Base-by-base conservation (phyloP, 1,284 basidiomycete genomes). In the Melampsora americana region DNA sequence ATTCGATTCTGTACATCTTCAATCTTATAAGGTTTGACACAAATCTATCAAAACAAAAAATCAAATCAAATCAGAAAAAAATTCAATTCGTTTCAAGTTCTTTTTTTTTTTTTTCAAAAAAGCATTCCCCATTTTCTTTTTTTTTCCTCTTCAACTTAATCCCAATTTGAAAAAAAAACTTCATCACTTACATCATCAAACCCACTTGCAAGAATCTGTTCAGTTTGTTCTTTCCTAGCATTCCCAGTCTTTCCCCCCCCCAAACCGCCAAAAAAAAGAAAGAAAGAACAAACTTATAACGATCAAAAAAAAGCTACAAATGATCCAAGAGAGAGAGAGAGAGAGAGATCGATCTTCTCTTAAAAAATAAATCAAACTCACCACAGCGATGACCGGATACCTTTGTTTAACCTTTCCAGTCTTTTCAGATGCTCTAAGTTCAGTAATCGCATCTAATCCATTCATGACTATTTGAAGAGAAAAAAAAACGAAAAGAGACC, bases 1-100 rank as follows among this genome's bases (percentile, higher is more conserved):
- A 74, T 74, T 42, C 71, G 48, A 32, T 53, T 66, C 23, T 74
- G 71, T 26, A 74, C 71, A 42, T 74, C 71, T 53, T 74, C 64
- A n/a, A 74, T 74, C 18, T 74, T 74, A 44, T 74, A 74, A 26
- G 71, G 71, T 56, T 74, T 74, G 46, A 74, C 71, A 61, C 71
- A 74, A 26, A 74, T 66, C 71, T 74, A 35, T n/a, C n/a, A n/a
- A n/a, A n/a, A 56, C 20, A 23, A 60, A 23, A 59, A 59, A 26
- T 56, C 28, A 59, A 26, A n/a, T n/a, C n/a, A 59, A 2, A 44
- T 16, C 1, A 16, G 11, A 16, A 44, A 44, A n/a, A n/a, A n/a
- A 44, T 44, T 16, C 14, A 16, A 2, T 44, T 16, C n/a, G 42
- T 14, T 14, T 11, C 11, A 44, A 14, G 16, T 1, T 44, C 1